Evolutionary conservation across 257 asterid genomes (phyloP).

Genomic region (Nicotiana paniculata): DNA sequence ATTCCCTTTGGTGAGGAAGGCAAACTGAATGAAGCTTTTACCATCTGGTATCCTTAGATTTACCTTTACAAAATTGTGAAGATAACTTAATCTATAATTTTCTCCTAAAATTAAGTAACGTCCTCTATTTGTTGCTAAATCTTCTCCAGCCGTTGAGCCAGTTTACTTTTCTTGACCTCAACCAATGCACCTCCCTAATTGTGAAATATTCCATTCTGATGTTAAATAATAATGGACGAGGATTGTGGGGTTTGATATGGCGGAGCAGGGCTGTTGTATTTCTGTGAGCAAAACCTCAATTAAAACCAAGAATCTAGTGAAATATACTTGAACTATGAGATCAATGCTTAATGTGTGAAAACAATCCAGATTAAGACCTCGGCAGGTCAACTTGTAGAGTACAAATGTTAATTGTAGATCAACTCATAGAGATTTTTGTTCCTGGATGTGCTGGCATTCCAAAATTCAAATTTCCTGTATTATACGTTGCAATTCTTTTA

Average conservation of each 20-base stretch:
- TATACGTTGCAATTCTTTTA: not conserved
- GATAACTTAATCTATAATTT: not conserved
- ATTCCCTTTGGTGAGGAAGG: conserved; percentile 91
- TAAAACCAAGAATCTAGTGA: too few species aligned
- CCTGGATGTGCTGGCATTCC: not conserved
- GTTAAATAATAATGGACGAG: not conserved
- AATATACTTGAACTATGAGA: too few species aligned
- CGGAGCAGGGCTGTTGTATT: not conserved
- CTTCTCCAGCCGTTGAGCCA: not conserved
- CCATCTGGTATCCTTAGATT: conserved; percentile 49
- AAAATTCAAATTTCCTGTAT: not conserved
- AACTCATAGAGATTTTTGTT: not conserved
- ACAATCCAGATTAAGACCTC: not conserved
- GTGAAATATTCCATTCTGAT: not conserved
- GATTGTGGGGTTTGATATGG: not conserved
- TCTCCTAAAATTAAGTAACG: not conserved
- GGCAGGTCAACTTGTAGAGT: not conserved
- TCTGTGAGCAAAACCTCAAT: not conserved
- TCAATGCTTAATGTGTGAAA: too few species aligned
- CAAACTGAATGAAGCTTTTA: conserved; percentile 85
- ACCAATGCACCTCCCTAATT: too few species aligned
- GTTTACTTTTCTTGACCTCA: not conserved
- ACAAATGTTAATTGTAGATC: not conserved
- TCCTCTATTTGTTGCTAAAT: not conserved
- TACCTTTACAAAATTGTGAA: not conserved